Base-by-base conservation (phyloP, 805 yeast species). In the Metschnikowia bowlesiae region DNA sequence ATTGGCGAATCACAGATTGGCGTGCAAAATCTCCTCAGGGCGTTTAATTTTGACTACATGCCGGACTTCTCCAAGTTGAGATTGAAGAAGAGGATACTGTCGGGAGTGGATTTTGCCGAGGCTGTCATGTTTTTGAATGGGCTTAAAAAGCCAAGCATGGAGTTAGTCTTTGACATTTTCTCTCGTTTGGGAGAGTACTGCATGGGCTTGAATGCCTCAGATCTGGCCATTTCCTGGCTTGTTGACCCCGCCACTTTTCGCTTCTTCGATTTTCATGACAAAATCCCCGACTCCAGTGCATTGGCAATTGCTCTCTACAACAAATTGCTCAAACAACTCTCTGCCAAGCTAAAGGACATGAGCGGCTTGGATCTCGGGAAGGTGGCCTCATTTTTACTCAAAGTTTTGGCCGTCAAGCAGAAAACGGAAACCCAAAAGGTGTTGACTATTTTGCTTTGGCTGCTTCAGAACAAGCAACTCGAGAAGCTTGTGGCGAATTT, bases 1-100 rank as follows among this genome's bases (percentile, higher is more conserved):
- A 61, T 79, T 18, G 95, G 95, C 8, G 96, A 88, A 62, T 75
- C 84, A 6, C 49, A 64, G 48, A 53, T 47, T 1, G 61, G 66
- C 2, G 44, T 70, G 6, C n/a, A 47, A 3, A 46, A 48, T 8
- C 51, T 66, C 7, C 45, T 59, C 2, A 26, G 32, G 2, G 60
- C 60, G 32, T 30, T 44, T 8, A 43, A 26, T 1, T 22, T 53
- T 18, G 42, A 45, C 8, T 31, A 54, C 7, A 22, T 39, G 3
- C 33, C 53, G 9, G 43, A 38, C 8, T 44, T 48, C 10, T 30
- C 47, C 16, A 6, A n/a, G 8, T 14, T 50, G 5, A 48, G 49
- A 14, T 16, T 44, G 4, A 48, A 39, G 40, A 49, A 44, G 6
- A 45, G 45, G 7, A 32, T 58, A 33, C 66, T 70, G 8, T 62